Conservation (phyloP, 1,284 basidiomycete species). For the Trametes pubescens region DNA sequence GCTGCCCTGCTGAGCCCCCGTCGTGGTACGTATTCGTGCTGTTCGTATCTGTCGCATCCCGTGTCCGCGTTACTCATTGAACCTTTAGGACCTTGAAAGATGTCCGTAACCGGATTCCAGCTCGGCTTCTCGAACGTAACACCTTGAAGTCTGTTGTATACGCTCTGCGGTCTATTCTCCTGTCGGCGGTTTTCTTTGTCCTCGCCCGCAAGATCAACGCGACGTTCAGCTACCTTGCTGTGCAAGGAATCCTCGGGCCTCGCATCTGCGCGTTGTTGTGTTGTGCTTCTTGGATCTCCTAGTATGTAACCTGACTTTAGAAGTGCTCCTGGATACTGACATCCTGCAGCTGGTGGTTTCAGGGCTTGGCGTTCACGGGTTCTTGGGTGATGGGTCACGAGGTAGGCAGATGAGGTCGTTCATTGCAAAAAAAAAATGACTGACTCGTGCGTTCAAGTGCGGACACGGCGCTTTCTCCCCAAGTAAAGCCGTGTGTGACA, state of each 20-base stretch:
- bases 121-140: slow-evolving; percentile 43
- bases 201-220: slow-evolving; percentile 56
- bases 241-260: slow-evolving; percentile 37
- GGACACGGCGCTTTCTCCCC: slow-evolving; percentile 12
- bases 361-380: slow-evolving; percentile 57
- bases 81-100: slow-evolving; percentile 56
- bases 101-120: slow-evolving; percentile 59
- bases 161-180: slow-evolving; percentile 50
- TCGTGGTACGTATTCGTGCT: slow-evolving; percentile 2
- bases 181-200: slow-evolving; percentile 54
- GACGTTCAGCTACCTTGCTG: slow-evolving; percentile 42
- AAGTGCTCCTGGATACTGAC: neutral
- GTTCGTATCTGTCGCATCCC: no score
- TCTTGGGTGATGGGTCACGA: slow-evolving; percentile 13
- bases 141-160: slow-evolving; percentile 31
- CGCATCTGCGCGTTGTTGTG: slow-evolving; percentile 40
- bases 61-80: no score
- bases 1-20: neutral
- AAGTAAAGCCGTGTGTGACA: neutral
- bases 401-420: neutral
- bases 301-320: slow-evolving; percentile 45
- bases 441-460: neutral
- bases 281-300: slow-evolving; percentile 53
- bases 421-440: neutral
- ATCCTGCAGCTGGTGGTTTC: slow-evolving; percentile 55